Conservation (phyloP, 306 rosid genomes). For the Elaeagnus macrophylla region DNA sequence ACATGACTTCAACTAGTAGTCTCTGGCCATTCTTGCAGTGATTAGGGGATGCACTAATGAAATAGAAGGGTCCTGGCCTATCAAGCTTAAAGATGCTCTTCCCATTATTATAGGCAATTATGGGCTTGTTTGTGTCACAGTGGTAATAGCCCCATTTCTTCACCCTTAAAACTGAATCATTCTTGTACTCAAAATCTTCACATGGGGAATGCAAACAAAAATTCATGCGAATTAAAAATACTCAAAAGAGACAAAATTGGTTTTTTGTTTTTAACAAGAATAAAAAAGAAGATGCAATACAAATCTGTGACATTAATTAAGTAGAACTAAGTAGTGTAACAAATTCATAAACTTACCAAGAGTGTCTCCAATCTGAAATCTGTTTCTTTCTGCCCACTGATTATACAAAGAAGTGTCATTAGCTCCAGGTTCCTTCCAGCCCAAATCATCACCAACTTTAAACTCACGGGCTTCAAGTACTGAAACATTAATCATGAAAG, state of each 20-base stretch:
- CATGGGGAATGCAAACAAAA: not conserved
- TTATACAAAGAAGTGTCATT: slow-evolving; percentile 31
- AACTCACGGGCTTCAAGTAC: slow-evolving; percentile 37
- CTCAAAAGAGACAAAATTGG: not conserved
- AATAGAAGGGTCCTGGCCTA: slow-evolving; percentile 58
- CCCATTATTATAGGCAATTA: slow-evolving; percentile 50
- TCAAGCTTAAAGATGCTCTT: slow-evolving; percentile 54
- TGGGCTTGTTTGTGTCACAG: slow-evolving; percentile 53
- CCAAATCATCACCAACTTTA: slow-evolving; percentile 58
- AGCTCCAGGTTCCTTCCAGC: slow-evolving; percentile 51
- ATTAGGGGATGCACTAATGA: slow-evolving; percentile 52
- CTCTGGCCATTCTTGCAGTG: slow-evolving; percentile 67
- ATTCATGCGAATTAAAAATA: not conserved
- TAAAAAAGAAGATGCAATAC: too few species aligned
- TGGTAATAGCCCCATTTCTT: slow-evolving; percentile 58
- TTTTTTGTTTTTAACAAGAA: not conserved
- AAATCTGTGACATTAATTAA: too few species aligned
- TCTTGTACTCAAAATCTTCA: slow-evolving; percentile 63
- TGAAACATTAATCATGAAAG: slow-evolving; percentile 3
- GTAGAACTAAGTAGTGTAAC: not conserved
- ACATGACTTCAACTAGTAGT: slow-evolving; percentile 63
- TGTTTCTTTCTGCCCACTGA: slow-evolving; percentile 55
- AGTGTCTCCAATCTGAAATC: slow-evolving; percentile 75
- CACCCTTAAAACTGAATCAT: slow-evolving; percentile 70
- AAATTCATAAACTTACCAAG: slow-evolving; percentile 36